Evolutionary conservation across 2,329 filamentous ascomycete genomes (phyloP), one percentile per base, ranked within the genome.

Genomic region (Akanthomyces dipterigenus): DNA sequence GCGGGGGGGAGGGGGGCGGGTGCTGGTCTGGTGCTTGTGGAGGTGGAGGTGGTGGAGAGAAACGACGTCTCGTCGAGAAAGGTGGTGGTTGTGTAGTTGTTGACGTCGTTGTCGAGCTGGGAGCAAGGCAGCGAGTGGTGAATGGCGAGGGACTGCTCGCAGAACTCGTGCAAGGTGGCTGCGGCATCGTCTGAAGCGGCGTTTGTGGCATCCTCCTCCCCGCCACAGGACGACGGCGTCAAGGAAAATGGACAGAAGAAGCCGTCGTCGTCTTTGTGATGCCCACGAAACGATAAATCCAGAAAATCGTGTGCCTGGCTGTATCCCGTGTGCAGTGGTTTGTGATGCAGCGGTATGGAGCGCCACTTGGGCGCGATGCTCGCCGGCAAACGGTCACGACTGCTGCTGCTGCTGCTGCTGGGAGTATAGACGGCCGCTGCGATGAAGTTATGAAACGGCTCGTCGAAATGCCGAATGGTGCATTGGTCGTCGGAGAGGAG

Each of bases 81-180:
- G 1, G 73, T 77, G 6, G 71, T 69, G 0, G 61, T 68, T 1
- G 1, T 1, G n/a, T n/a, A n/a, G 24, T 26, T 5, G 48, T 68
- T 65, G 2, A 68, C 68, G 34, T 62, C 62, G 46, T 63, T 48
- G 36, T 70, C 69, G 20, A 87, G 75, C 63, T 88, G 82, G 1
- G 87, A 89, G 0, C 86, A 88, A 1, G 82, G 74, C 4, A 88
- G 72, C 16, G 85, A 82, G 64, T 90, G 81, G 70, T 96, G 85
- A 16, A 88, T 76, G 2, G 86, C 83, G 54, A 96, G 81, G 0
- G 91, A 95, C 68, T 93, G 85, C 65, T 95, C 84, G 67, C 91
- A 89, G 71, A 95, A 96, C 61, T 87, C 81, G 3, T 83, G 82
- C 3, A 87, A 72, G 0, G 78, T 64, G 20, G 76, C 70, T 31